A percentile compares a stretch with the other conserved stretches of the same genome.
phyloP scores from a whole-genome alignment of 2,329 filamentous ascomycete species.

The Ophiostoma sp. region DNA sequence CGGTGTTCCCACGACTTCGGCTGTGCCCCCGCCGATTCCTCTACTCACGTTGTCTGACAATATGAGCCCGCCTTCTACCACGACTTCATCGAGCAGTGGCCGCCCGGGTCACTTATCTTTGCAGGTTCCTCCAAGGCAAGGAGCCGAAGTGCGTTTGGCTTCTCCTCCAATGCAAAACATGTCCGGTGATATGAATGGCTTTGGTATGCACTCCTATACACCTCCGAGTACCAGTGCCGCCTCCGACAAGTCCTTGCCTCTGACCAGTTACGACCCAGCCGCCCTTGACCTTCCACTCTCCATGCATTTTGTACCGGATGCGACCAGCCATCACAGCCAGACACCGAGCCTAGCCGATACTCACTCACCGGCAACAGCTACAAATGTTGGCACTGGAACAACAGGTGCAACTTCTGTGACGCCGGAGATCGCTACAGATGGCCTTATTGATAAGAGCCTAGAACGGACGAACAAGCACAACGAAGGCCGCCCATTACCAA shows the following conservation, averaged over 20 bases:
- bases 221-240: not conserved
- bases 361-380: conserved; percentile 6
- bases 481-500: not conserved
- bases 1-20: not conserved
- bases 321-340: not conserved
- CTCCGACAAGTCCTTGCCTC: not conserved
- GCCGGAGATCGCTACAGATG: not conserved
- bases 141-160: conserved; percentile 38
- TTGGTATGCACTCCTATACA: not conserved
- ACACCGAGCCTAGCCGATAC: not conserved
- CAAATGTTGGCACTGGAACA: not conserved
- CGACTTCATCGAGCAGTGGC: conserved; percentile 25
- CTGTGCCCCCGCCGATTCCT: conserved; percentile 7
- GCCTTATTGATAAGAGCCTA: not conserved
- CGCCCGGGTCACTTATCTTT: conserved; percentile 56
- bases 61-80: conserved; percentile 18
- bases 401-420: not conserved
- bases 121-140: conserved; percentile 54
- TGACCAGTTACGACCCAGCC: conserved; percentile 1
- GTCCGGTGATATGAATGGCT: conserved; percentile 30
- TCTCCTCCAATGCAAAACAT: conserved; percentile 33
- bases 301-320: not conserved
- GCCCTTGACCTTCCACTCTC: not conserved
- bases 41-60: not conserved
- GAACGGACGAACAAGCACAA: not conserved